Base-by-base conservation (phyloP, 2,329 filamentous ascomycete species). In the Aurifilum marmelostoma region DNA sequence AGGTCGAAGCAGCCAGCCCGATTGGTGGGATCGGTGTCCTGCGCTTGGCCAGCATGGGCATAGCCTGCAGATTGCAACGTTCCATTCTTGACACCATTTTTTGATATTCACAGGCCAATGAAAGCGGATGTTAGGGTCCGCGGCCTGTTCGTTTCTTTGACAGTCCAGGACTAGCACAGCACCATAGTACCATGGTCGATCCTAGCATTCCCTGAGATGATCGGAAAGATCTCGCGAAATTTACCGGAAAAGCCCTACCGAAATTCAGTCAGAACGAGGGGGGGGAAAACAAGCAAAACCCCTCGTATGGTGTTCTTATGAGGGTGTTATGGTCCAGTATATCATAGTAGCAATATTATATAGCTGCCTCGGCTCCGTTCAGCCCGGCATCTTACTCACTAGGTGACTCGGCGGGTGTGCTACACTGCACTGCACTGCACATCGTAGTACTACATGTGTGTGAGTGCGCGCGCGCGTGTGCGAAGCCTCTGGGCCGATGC, bases 11-110 rank as follows among this genome's bases (percentile, higher is more conserved):
- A 24, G n/a, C 5, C 47, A 54, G 27, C 56, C 62, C 66, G 62
- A 68, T 70, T 70, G 69, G 69, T 68, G 66, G 69, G 64, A 65
- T 34, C 41, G 61, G 18, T 24, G 21, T 32, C n/a, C 43, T 59
- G 63, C 61, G 37, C 63, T 66, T 66, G 58, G 58, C 68, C 59
- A 58, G 43, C 43, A 64, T 50, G 43, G 62, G 63, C 34, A 37
- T 70, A 66, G 69, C 58, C 21, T 63, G 47, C 63, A 68, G 69
- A 70, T 70, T 70, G 66, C 66, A 70, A 65, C 66, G 69, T 70
- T 70, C 69, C 69, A 70, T 70, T 39, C 43, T 58, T 65, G 63
- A 29, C 52, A 63, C 69, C 66, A 63, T 39, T 65, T 39, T 65
- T 68, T 37, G 65, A 65, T 67, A 63, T 41, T 41, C 61, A 29